These are phyloP conservation scores for Aspergillus clavatus DNA, from an alignment of 2,329 filamentous ascomycete species.

Conservation along the genomic window DNA sequence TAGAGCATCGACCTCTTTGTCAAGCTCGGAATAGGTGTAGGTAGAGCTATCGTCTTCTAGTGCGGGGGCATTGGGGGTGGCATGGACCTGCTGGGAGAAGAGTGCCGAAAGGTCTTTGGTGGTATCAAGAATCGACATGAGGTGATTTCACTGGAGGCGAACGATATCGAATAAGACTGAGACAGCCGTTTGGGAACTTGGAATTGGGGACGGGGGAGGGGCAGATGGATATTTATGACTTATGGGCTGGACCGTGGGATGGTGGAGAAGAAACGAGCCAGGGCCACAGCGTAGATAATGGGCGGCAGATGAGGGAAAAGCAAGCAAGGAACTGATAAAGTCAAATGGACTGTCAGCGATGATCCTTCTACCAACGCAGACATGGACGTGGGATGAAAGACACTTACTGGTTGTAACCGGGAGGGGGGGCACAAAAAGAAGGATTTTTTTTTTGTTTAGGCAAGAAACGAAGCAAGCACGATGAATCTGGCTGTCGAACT, in stretches of 20 bases:
- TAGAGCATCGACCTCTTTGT: constrained; percentile 61
- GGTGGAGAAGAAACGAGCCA: neutral
- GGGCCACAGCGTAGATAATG: neutral
- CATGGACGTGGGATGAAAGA: neutral
- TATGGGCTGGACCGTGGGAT: neutral
- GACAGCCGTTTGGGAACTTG: neutral
- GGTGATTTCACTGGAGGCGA: neutral
- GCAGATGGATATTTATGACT: neutral
- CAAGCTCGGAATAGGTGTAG: constrained; percentile 70
- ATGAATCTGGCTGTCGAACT: no score
- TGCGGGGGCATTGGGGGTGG: constrained; percentile 64
- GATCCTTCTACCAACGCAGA: neutral
- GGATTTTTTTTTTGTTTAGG: no score
- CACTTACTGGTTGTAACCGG: neutral
- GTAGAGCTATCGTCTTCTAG: constrained; percentile 64
- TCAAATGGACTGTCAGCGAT: neutral
- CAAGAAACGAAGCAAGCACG: no score
- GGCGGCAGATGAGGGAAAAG: neutral
- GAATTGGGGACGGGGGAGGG: neutral
- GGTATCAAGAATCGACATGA: constrained; percentile 64
- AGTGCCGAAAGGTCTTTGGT: constrained; percentile 68
- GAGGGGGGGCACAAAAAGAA: neutral
- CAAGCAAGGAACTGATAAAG: neutral
- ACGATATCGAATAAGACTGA: neutral
- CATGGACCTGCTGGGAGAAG: constrained; percentile 63